phyloP scores from a whole-genome alignment of 768 basidiomycete species.

The Postia placenta region DNA sequence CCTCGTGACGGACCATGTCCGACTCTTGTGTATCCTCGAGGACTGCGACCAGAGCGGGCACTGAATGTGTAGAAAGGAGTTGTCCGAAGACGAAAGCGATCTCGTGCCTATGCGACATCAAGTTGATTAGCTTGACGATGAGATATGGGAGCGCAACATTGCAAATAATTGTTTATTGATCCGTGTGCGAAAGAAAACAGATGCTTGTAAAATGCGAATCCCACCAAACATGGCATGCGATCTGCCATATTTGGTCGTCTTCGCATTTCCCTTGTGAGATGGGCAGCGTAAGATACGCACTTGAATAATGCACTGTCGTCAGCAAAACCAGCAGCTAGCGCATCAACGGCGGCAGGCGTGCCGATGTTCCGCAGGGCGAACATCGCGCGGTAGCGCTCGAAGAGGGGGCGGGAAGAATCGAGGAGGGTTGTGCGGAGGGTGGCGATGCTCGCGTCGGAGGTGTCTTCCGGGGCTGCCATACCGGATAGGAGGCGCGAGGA shows the following conservation, averaged over 20 bases:
- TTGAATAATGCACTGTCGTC: slow-evolving; percentile 93
- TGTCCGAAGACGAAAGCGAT: slow-evolving; percentile 99
- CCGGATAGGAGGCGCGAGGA: slow-evolving; percentile 57
- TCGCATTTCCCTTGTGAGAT: too few relatives aligned
- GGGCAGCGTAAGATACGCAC: slow-evolving; percentile 35
- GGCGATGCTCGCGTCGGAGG: slow-evolving; percentile 42
- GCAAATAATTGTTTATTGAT: too few relatives aligned
- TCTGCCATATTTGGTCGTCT: too few relatives aligned
- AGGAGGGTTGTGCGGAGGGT: slow-evolving; percentile 59
- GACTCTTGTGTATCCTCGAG: slow-evolving; percentile 69
- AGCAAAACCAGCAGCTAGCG: slow-evolving; percentile 84
- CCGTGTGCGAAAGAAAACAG: too few relatives aligned
- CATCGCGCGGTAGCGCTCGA: slow-evolving; percentile 96
- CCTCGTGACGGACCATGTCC: slow-evolving; percentile 98
- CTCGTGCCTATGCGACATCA: slow-evolving; percentile 92
- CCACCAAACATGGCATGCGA: too few relatives aligned
- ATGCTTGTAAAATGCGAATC: too few relatives aligned
- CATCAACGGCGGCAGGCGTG: slow-evolving; percentile 77
- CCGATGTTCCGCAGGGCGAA: slow-evolving; percentile 95
- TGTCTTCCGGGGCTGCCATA: slow-evolving; percentile 43
- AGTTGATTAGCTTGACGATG: neutral
- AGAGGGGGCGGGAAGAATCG: slow-evolving; percentile 63
- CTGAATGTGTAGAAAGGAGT: slow-evolving; percentile 80
- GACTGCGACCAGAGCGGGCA: slow-evolving; percentile 77
- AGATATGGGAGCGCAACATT: too few relatives aligned